phyloP scores from a whole-genome alignment of 768 basidiomycete species.

The Trametes villosa region DNA sequence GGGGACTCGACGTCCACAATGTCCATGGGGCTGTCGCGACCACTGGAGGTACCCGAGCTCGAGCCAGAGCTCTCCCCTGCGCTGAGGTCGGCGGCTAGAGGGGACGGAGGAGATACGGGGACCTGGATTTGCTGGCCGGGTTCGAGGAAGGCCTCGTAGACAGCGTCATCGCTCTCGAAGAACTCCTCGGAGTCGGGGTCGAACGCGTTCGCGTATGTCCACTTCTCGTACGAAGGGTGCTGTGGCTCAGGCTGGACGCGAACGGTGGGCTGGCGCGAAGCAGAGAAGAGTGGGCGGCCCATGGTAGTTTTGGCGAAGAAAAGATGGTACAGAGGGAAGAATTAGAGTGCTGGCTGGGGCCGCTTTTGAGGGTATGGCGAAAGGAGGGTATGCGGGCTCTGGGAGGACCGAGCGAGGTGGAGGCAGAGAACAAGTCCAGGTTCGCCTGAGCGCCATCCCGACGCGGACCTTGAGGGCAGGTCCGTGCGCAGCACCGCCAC shows the following conservation, averaged over 20 bases:
- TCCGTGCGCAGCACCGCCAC: conserved; percentile 25
- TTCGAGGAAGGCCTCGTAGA: conserved; percentile 68
- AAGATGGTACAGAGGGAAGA: conserved; percentile 19
- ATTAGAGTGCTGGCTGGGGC: conserved; percentile 20
- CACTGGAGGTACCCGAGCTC: conserved; percentile 50
- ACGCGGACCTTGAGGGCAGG: conserved; percentile 21
- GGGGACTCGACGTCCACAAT: conserved; percentile 45
- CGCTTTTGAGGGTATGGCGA: conserved; percentile 27
- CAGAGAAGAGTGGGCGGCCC: conserved; percentile 30
- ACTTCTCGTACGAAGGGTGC: conserved; percentile 50
- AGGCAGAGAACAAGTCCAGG: not conserved
- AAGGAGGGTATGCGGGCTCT: conserved; percentile 17
- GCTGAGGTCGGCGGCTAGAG: conserved; percentile 20
- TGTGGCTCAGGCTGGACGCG: conserved; percentile 27
- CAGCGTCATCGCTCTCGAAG: conserved; percentile 58
- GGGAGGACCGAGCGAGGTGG: conserved; percentile 3
- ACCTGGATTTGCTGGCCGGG: conserved; percentile 21
- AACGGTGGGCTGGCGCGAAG: conserved; percentile 22
- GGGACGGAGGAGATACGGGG: conserved; percentile 3
- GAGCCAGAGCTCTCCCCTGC: conserved; percentile 36
- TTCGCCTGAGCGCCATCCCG: not conserved
- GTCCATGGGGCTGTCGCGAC: conserved; percentile 54
- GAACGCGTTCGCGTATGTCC: conserved; percentile 69
- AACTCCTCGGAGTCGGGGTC: conserved; percentile 85
- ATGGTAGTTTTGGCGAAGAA: conserved; percentile 11